Conservation (phyloP, 805 yeast genomes). For the Metschnikowia cubensis region DNA sequence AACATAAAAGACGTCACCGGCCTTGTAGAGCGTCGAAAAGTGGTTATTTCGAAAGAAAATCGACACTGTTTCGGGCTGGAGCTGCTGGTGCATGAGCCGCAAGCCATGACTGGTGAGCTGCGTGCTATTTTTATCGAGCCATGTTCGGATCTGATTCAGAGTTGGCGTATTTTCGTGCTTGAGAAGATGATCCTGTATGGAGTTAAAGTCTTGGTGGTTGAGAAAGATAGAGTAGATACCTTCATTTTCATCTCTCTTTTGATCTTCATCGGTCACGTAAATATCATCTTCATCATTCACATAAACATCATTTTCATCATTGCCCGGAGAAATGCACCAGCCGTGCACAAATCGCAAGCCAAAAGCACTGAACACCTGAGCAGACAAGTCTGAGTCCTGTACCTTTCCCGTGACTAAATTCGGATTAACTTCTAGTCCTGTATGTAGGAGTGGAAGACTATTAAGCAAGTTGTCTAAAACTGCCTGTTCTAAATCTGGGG, state of each 20-base stretch:
- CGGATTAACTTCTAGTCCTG: constrained; percentile 74
- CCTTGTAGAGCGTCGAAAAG: constrained; percentile 66
- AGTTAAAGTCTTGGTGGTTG: constrained; percentile 41
- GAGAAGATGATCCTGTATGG: constrained; percentile 54
- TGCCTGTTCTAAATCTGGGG: constrained; percentile 9
- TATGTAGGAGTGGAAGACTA: constrained; percentile 57
- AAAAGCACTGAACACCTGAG: constrained; percentile 55
- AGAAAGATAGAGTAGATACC: constrained; percentile 14
- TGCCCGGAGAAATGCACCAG: constrained; percentile 49
- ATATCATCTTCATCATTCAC: background rate
- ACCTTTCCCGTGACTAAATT: constrained; percentile 53
- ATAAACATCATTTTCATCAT: background rate
- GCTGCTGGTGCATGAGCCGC: constrained; percentile 36
- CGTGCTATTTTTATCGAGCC: constrained; percentile 60
- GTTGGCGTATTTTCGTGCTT: constrained; percentile 10
- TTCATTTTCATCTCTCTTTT: background rate
- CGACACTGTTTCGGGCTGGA: constrained; percentile 53
- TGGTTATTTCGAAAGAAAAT: constrained; percentile 89
- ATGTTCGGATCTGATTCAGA: constrained; percentile 21
- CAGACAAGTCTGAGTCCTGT: constrained; percentile 44
- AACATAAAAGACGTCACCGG: constrained; percentile 48
- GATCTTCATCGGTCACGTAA: background rate
- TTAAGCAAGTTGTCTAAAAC: constrained; percentile 40
- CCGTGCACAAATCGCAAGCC: constrained; percentile 73
- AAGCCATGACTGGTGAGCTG: constrained; percentile 76